Percentiles rank a stretch among this genome's conserved stretches.
These are phyloP conservation scores for Lepidium sativum DNA, from an alignment of 345 rosid species.

Conservation along the genomic window DNA sequence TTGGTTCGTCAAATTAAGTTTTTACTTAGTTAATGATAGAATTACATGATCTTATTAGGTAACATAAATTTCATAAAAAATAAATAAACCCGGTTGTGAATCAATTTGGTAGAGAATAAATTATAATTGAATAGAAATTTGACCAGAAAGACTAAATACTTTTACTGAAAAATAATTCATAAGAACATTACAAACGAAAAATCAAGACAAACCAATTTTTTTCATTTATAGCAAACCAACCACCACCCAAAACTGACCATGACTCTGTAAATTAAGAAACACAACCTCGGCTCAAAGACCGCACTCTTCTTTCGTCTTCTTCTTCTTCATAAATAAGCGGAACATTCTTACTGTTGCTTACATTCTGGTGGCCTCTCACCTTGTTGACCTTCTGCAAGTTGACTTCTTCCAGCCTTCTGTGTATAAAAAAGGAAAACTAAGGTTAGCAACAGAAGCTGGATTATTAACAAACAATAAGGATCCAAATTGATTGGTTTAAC, in stretches of 20 bases:
- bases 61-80: neutral
- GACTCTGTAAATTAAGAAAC: conserved; percentile 20
- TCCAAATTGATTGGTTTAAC: conserved; percentile 23
- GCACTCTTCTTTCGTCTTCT: neutral
- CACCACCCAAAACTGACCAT: conserved; percentile 42
- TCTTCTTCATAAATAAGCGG: neutral
- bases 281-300: conserved; percentile 3
- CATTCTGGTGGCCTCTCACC: conserved; percentile 94
- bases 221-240: conserved; percentile 20
- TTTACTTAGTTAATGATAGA: neutral
- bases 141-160: conserved; percentile 1
- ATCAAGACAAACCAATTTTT: neutral
- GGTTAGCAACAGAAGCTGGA: neutral
- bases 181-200: conserved; percentile 11
- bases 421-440: neutral
- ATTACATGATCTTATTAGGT: neutral
- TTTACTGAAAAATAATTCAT: conserved; percentile 7
- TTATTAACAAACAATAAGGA: neutral
- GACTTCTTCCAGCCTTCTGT: conserved; percentile 56
- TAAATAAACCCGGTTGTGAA: neutral
- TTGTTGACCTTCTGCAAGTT: conserved; percentile 39
- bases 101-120: neutral
- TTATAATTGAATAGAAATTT: neutral
- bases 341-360: conserved; percentile 69
- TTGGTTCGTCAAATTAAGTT: neutral